Base-by-base conservation (phyloP, 176 grass and related monocot species). In the Metroxylon sagu region DNA sequence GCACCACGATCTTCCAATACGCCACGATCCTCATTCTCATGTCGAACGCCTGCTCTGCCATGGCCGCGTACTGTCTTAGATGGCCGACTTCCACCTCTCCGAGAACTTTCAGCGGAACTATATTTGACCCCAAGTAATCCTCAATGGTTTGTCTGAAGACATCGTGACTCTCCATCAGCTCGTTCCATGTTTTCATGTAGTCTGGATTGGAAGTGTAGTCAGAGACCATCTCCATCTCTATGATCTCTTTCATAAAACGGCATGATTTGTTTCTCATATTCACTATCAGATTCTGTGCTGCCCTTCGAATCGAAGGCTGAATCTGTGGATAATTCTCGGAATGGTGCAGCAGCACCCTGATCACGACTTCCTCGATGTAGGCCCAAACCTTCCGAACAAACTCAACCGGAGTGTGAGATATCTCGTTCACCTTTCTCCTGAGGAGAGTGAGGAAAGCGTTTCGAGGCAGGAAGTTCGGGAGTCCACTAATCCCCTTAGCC, bases 1-100 rank as follows among this genome's bases (percentile, higher is more conserved):
- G 74, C 26, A 85, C 25, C 0, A 90, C 59, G 59, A 16, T 72
- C 54, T 67, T 85, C 87, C 87, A 90, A 48, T 90, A 85, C 0
- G 82, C 82, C 0, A 62, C 43, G 12, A 85, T 59, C 1, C 87
- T 74, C 18, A 74, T 73, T 1, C 68, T 76, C 50, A 82, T 70
- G 49, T 85, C 82, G 2, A 90, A 90, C 0, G 87, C 82, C 31
- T 76, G 60, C 1, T 66, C 50, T 0, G 75, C 82, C 0, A 79
- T 0, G 0, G 69, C 71, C 0, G 28, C 19, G 1, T 69, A 27
- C 0, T 3, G 18, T 66, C 78, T 70, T 0, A 85, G 18, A 8
- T 85, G 82, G 2, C 35, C 8, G 14, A 90, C 71, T 3, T 90
- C 25, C 8, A 79, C 71, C 1, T 27, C 51, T 4, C 87, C 82